Conservation (phyloP, 2,329 filamentous ascomycete species). For the Emergomyces orientalis region DNA sequence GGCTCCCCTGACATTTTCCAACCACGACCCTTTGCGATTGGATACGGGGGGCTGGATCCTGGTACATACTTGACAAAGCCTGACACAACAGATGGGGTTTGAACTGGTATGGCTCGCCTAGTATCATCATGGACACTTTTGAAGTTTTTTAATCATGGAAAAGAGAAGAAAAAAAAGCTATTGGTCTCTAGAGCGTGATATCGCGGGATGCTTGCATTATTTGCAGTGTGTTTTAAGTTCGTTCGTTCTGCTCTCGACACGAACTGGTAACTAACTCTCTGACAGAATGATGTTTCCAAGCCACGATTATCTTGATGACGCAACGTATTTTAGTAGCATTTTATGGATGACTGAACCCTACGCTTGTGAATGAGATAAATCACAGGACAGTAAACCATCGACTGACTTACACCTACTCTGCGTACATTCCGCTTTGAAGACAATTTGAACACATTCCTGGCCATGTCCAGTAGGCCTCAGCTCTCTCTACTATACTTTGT, state of each 20-base stretch:
- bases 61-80: neutral
- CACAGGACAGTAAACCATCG: too few species aligned
- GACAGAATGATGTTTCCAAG: neutral
- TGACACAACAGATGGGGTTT: too few species aligned
- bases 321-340: too few species aligned
- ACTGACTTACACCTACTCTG: too few species aligned
- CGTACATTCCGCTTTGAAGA: neutral
- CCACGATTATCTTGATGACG: neutral
- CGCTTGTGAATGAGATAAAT: too few species aligned
- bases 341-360: too few species aligned
- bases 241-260: neutral
- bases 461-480: too few species aligned
- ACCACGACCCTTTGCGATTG: neutral
- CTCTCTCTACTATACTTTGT: neutral
- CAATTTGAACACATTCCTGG: neutral
- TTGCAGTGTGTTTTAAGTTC: too few species aligned
- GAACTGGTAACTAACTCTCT: too few species aligned
- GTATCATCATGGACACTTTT: neutral
- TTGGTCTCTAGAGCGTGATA: too few species aligned
- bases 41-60: neutral
- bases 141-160: neutral
- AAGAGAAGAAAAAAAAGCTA: too few species aligned
- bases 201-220: neutral
- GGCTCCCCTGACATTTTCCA: neutral
- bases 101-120: neutral